Base-by-base conservation (phyloP, 345 rosid genomes). In the Salix koriyanagi region DNA sequence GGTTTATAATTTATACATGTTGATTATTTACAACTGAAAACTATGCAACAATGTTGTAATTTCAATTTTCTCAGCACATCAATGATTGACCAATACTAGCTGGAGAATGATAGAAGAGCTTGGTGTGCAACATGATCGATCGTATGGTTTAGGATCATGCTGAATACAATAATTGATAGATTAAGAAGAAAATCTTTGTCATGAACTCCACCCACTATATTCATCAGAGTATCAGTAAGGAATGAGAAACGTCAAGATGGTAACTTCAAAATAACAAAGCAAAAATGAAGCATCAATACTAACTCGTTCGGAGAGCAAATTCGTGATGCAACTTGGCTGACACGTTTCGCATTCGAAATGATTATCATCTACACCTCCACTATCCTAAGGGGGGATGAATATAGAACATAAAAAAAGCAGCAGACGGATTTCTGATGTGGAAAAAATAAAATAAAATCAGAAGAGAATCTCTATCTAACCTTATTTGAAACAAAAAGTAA, bases 401-500 rank as follows among this genome's bases (percentile, higher is more conserved):
- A 58, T 76, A 60, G 74, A 79, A 50, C 80, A 84, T 1, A 34
- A 79, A 74, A 81, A 65, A 71, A 41, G 39, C 62, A 66, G 58
- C 32, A 28, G 39, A 28, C 5, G 21, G 39, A 9, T 10, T 10
- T 41, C 44, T 41, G 44, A 10, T 41, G 11, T 41, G 44, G 44
- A 10, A 41, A 41, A 41, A 41, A 12, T 41, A 10, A 12, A 41
- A 41, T 41, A 41, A 41, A 4, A 15, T 5, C n/a, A n/a, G 9
- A 26, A 23, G 28, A 41, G 48, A 62, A 14, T 16, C 6, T n/a
- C 44, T 39, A 18, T 6, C 44, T 10, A 5, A 32, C 32, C 32
- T 11, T 36, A 23, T 11, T 68, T 39, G 9, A 23, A 68, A 68
- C 28, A 39, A n/a, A 25, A 54, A 34, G 16, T 6, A 72, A 10